phyloP scores from a whole-genome alignment of 2,329 filamentous ascomycete species.

The Ceratocystis cubensis region DNA sequence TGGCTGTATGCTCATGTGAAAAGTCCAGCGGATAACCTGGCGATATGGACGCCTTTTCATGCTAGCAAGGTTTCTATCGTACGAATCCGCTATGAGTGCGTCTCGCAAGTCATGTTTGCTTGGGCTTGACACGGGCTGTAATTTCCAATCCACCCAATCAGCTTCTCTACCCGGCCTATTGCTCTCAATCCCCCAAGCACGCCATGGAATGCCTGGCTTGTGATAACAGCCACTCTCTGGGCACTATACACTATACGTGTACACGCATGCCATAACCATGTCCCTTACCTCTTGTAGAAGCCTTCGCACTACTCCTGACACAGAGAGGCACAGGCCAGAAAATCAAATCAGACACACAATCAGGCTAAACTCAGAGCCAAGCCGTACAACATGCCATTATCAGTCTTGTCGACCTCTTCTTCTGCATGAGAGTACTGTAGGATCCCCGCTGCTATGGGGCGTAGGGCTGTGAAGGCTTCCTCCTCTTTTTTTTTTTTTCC shows the following conservation, averaged over 20 bases:
- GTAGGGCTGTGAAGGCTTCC: slow-evolving; percentile 1
- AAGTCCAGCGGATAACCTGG: no score
- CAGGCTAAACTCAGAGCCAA: neutral
- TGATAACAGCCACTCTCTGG: neutral
- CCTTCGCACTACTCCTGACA: neutral
- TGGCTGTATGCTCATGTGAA: no score
- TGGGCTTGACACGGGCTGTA: neutral
- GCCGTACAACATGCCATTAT: neutral
- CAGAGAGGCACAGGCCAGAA: neutral
- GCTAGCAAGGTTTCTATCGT: neutral
- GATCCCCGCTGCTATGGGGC: neutral
- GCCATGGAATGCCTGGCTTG: neutral
- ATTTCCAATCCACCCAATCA: neutral
- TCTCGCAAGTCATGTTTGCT: neutral
- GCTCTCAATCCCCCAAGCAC: neutral
- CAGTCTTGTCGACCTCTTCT: neutral
- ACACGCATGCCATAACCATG: neutral
- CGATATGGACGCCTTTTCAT: neutral
- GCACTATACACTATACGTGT: no score
- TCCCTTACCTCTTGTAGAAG: neutral
- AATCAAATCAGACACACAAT: neutral
- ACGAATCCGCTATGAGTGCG: neutral
- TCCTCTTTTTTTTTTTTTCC: neutral
- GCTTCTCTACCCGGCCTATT: neutral
- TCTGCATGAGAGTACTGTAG: neutral